Conservation (phyloP, 768 basidiomycete genomes). For the Galerina marginata region DNA sequence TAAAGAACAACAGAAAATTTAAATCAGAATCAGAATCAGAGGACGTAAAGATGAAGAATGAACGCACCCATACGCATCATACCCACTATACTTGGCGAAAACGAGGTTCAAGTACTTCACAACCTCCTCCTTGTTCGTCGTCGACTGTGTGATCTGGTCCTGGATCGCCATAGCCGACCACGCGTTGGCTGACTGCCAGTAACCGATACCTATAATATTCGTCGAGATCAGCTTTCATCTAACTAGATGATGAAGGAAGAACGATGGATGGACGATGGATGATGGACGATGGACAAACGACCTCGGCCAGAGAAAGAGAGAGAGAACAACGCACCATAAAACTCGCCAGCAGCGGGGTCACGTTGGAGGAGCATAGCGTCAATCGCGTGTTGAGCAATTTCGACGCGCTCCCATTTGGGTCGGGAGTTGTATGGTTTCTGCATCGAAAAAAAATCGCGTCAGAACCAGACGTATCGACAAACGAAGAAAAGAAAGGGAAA, state of each 20-base stretch:
- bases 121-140: conserved; percentile 41
- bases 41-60: neutral
- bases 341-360: conserved; percentile 27
- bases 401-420: conserved; percentile 41
- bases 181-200: conserved; percentile 59
- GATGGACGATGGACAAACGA: too few relatives aligned
- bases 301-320: too few relatives aligned
- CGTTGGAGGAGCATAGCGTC: conserved; percentile 43
- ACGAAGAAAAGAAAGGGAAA: neutral
- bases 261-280: neutral
- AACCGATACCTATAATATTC: conserved; percentile 50
- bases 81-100: conserved; percentile 42
- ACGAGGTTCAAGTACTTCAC: conserved; percentile 46
- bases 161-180: conserved; percentile 57
- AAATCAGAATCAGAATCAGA: neutral
- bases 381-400: conserved; percentile 46
- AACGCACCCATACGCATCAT: conserved; percentile 47
- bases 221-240: neutral
- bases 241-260: neutral
- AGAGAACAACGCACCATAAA: conserved; percentile 11
- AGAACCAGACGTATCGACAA: conserved; percentile 2
- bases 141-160: conserved; percentile 44
- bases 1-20: conserved; percentile 6
- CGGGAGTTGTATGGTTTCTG: conserved; percentile 50
- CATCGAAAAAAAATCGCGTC: neutral